Evolutionary conservation across 1,284 basidiomycete species (phyloP), one percentile per base, ranked within the genome.

Genomic region (Veloporphyrellus conicus): DNA sequence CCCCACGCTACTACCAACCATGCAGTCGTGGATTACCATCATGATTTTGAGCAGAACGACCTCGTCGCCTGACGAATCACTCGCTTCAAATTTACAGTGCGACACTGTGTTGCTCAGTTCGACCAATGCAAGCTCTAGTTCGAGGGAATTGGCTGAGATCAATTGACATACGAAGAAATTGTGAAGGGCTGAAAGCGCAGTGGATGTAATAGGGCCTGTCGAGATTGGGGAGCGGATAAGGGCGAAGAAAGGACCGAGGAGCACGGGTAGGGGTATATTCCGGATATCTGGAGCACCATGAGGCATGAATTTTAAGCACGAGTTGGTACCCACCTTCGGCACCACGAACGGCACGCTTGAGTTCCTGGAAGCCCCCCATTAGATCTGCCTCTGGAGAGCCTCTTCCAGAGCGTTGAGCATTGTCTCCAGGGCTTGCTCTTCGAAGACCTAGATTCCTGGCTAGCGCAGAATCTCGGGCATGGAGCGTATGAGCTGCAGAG

Each of bases 51-150:
- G 77, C 12, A 99, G 76, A 6, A 98, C 93, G 6, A 97, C 88
- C 68, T 99, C 96, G 68, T 99, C 96, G 15, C 93, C 89, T 22
- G 92, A 91, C 4, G 89, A 90, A 61, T 97, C 94, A 55, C 90
- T 95, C 7, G 93, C 91, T 68, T 99, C 96, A 64, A 99, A 99
- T 67, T 96, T 93, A 76, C 95, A 98, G 60, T 93, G 92, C 8
- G 94, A 92, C 10, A 95, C 81, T 0, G 94, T 87, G 49, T 81
- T 86, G 62, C 93, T 95, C 47, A 97, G 77, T 56, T 94, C 90
- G 20, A 83, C 77, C 42, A 99, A 76, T 5, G 88, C 86, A 28
- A 75, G 66, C 54, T 80, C 79, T 47, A 89, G 69, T 14, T 69
- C 71, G 20, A 69, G 51, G 29, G 80, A 79, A 39, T 68, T 67